Conservation (phyloP, 805 yeast species). For the Ogataea paraovalis region DNA sequence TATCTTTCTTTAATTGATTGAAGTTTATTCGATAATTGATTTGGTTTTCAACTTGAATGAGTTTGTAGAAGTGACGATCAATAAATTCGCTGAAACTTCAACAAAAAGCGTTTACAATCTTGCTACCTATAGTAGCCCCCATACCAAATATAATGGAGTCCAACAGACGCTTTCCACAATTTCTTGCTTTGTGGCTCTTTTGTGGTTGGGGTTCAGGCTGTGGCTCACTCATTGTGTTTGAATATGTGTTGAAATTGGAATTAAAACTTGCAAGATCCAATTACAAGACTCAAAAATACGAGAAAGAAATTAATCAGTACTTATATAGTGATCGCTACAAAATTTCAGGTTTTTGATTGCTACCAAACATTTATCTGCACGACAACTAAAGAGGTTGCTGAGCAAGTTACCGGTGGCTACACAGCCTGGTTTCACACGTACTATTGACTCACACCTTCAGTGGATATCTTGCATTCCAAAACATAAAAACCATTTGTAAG, state of each 20-base stretch:
- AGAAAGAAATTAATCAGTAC: too few relatives aligned
- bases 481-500: too few relatives aligned
- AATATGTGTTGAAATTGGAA: background rate
- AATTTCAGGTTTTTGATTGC: background rate
- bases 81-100: background rate
- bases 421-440: too few relatives aligned
- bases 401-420: too few relatives aligned
- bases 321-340: background rate
- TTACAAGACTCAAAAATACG: too few relatives aligned
- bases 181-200: background rate
- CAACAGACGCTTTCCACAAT: background rate
- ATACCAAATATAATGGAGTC: slow-evolving; percentile 93
- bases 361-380: background rate
- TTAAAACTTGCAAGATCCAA: background rate
- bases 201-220: background rate
- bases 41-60: too few relatives aligned
- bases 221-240: background rate
- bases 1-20: too few relatives aligned
- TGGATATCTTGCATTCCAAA: too few relatives aligned
- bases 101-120: slow-evolving; percentile 66
- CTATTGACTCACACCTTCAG: too few relatives aligned
- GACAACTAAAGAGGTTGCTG: too few relatives aligned
- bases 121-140: slow-evolving; percentile 89
- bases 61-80: too few relatives aligned
- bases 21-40: too few relatives aligned